These are phyloP conservation scores for Naganishia liquefaciens DNA, from an alignment of 1,284 basidiomycete species.

Conservation along the genomic window DNA sequence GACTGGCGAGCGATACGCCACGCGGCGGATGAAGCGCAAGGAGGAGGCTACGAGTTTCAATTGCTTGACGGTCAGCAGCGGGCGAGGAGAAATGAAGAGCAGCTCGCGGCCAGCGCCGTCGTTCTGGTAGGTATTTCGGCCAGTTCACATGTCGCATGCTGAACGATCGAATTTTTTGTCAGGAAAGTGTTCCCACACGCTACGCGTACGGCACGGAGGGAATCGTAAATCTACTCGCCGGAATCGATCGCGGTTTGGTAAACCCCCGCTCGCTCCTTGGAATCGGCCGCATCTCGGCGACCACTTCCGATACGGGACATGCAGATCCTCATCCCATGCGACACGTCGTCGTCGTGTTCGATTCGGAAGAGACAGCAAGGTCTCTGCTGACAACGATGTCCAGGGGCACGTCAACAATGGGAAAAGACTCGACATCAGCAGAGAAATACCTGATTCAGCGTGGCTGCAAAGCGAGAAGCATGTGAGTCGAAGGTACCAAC, in stretches of 20 bases:
- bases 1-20: no score
- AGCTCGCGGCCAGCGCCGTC: slow-evolving; percentile 4
- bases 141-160: not conserved
- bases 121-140: slow-evolving; percentile 3
- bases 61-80: slow-evolving; percentile 17
- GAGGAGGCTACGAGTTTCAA: slow-evolving; percentile 16
- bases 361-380: not conserved
- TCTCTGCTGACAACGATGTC: not conserved
- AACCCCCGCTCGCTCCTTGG: slow-evolving; percentile 2
- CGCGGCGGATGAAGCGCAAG: not conserved
- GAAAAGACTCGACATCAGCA: not conserved
- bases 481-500: not conserved
- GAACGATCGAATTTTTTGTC: not conserved
- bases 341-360: slow-evolving; percentile 15
- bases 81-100: slow-evolving; percentile 3
- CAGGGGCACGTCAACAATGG: not conserved
- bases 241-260: not conserved
- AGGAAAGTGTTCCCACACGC: slow-evolving; percentile 13
- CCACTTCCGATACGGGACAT: not conserved
- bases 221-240: slow-evolving; percentile 1
- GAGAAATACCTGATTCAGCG: not conserved
- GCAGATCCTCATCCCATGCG: slow-evolving; percentile 7
- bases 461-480: slow-evolving; percentile 10
- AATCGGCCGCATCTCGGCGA: slow-evolving; percentile 8
- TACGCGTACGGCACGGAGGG: slow-evolving; percentile 17